A percentile compares a stretch with the other conserved stretches of the same genome.
Evolutionary conservation across 2,329 filamentous ascomycete species (phyloP).

Genomic region (Pseudogymnoascus sp.): DNA sequence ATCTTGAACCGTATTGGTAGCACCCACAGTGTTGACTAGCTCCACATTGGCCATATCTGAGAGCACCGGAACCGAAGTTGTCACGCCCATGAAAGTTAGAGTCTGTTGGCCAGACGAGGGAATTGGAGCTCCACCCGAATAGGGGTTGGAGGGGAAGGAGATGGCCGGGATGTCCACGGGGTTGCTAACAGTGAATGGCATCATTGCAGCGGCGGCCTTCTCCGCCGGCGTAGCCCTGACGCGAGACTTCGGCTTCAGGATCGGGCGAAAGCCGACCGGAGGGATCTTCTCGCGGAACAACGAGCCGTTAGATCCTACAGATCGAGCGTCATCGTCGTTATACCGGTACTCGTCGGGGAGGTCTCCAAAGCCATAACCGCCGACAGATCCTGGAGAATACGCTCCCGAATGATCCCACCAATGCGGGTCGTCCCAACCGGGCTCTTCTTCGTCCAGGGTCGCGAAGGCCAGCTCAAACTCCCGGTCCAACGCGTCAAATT

Average conservation of each 20-base stretch:
- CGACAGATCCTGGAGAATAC: neutral
- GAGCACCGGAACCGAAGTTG: neutral
- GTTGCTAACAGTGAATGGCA: constrained; percentile 5
- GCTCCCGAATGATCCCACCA: neutral
- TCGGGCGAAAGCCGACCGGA: neutral
- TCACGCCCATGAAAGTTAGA: neutral
- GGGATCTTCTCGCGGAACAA: neutral
- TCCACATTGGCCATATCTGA: neutral
- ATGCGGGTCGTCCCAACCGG: neutral
- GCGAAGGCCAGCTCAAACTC: neutral
- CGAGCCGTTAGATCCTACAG: neutral
- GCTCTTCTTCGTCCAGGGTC: neutral
- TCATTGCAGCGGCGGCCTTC: neutral
- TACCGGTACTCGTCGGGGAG: neutral
- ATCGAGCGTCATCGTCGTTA: neutral
- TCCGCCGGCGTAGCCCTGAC: neutral
- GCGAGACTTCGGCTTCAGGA: neutral
- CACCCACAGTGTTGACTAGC: neutral
- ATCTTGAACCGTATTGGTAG: neutral
- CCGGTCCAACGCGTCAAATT: neutral
- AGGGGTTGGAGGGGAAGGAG: neutral
- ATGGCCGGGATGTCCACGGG: neutral
- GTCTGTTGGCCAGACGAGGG: neutral
- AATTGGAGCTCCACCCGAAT: neutral
- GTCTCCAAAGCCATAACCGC: neutral